Percentiles rank a stretch among this genome's conserved stretches.
Evolutionary conservation across 2,329 filamentous ascomycete genomes (phyloP).

Genomic region (Catunica adiposa): DNA sequence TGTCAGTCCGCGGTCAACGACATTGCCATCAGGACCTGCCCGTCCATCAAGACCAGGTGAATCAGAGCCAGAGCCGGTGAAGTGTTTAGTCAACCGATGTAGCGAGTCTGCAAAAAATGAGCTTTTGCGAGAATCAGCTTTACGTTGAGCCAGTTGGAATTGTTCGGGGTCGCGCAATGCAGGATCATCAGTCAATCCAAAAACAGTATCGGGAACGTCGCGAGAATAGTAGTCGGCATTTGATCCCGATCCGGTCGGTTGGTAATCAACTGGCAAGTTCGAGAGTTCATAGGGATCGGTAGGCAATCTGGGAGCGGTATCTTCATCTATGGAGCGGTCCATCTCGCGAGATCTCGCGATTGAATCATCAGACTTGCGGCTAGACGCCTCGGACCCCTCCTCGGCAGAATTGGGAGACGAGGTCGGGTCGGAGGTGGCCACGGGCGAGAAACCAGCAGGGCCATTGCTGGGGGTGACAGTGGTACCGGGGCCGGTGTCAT

Average conservation of each 20-base stretch:
- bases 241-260: conserved; percentile 2
- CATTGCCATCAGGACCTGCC: not conserved
- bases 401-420: not conserved
- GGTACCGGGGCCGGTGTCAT: not conserved
- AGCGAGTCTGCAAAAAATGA: conserved; percentile 8
- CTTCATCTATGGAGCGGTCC: conserved; percentile 1
- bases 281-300: not conserved
- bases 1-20: conserved; percentile 10
- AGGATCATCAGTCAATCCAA: conserved; percentile 11
- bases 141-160: conserved; percentile 5
- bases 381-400: not conserved
- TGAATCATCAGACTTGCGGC: not conserved
- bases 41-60: not conserved
- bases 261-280: conserved; percentile 7
- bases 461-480: not conserved
- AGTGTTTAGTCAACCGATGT: conserved; percentile 5
- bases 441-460: not conserved
- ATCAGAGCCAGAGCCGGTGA: conserved; percentile 7
- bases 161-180: conserved; percentile 7
- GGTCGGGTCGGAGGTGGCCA: not conserved
- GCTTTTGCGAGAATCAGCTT: not conserved
- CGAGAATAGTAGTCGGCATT: conserved; percentile 13
- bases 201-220: conserved; percentile 13
- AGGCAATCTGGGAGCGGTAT: not conserved
- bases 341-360: not conserved